Percentiles rank a stretch among this genome's conserved stretches.
These are phyloP conservation scores for Neofusicoccum cordaticola DNA, from an alignment of 2,329 filamentous ascomycete genomes.

Conservation along the genomic window DNA sequence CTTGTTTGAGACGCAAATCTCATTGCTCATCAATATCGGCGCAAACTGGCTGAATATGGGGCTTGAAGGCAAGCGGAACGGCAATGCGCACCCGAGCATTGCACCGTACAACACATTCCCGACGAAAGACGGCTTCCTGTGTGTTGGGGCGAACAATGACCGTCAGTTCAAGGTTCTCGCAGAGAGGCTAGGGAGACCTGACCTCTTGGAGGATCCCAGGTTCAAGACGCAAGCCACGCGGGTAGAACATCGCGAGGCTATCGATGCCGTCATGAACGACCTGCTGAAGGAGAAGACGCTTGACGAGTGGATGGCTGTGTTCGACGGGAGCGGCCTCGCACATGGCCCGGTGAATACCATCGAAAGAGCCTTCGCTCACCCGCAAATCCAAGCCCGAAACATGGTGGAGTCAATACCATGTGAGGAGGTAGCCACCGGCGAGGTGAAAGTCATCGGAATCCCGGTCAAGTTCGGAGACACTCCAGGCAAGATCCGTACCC, in stretches of 20 bases:
- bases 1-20: slow-evolving; percentile 46
- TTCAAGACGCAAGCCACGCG: slow-evolving; percentile 29
- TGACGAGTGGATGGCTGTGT: slow-evolving; percentile 39
- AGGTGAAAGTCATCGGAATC: slow-evolving; percentile 14
- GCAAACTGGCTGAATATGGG: slow-evolving; percentile 41
- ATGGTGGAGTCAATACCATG: slow-evolving; percentile 35
- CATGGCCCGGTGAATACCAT: slow-evolving; percentile 49
- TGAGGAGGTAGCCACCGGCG: slow-evolving; percentile 10
- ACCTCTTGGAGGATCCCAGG: slow-evolving; percentile 28
- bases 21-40: slow-evolving; percentile 43
- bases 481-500: slow-evolving; percentile 22
- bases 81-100: slow-evolving; percentile 47
- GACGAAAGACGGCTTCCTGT: slow-evolving; percentile 34
- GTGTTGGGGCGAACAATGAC: slow-evolving; percentile 37
- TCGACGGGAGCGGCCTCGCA: slow-evolving; percentile 46
- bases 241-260: slow-evolving; percentile 29
- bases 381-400: slow-evolving; percentile 40
- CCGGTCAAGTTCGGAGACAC: slow-evolving; percentile 37
- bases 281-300: slow-evolving; percentile 38
- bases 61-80: slow-evolving; percentile 43
- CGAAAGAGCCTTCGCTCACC: slow-evolving; percentile 44
- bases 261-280: slow-evolving; percentile 37
- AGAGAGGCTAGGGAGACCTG: slow-evolving; percentile 18
- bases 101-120: slow-evolving; percentile 48
- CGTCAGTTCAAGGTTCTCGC: slow-evolving; percentile 38